Conservation (phyloP, 1,139 yeast species). For the Debaryomyces psychrophilus region DNA sequence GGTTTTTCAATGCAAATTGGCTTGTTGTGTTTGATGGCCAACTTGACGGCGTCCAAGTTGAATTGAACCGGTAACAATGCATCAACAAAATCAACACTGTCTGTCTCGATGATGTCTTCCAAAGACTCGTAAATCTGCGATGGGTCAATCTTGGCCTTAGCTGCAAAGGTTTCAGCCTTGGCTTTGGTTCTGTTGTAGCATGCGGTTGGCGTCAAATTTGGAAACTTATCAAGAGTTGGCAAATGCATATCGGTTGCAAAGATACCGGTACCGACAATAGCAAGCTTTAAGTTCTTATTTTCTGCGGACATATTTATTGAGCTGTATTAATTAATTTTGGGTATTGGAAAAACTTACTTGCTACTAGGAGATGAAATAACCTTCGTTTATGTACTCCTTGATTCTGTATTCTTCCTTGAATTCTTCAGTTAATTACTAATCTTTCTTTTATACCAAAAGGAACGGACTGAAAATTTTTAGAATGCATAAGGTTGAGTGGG, state of each 20-base stretch:
- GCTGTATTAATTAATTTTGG: not conserved
- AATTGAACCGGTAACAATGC: slow-evolving; percentile 84
- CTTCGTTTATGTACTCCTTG: not conserved
- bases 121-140: slow-evolving; percentile 62
- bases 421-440: not conserved
- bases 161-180: slow-evolving; percentile 83
- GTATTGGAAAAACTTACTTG: not conserved
- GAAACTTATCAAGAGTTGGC: slow-evolving; percentile 62
- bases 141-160: slow-evolving; percentile 53
- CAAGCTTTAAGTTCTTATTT: slow-evolving; percentile 51
- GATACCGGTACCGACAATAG: slow-evolving; percentile 88
- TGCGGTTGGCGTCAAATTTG: slow-evolving; percentile 45
- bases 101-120: slow-evolving; percentile 66
- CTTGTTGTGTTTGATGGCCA: slow-evolving; percentile 70
- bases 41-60: slow-evolving; percentile 67
- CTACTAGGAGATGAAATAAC: not conserved
- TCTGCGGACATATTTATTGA: slow-evolving; percentile 7
- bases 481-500: not conserved
- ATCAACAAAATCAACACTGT: slow-evolving; percentile 72
- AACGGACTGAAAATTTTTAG: not conserved
- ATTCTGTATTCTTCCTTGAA: not conserved
- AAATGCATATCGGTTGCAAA: slow-evolving; percentile 84
- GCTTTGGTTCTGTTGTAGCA: slow-evolving; percentile 81
- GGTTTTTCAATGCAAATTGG: slow-evolving; percentile 88
- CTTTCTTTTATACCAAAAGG: not conserved